A percentile compares a stretch with the other conserved stretches of the same genome.
These are phyloP conservation scores for Candida dubliniensis DNA, from an alignment of 1,139 yeast species.

Conservation along the genomic window DNA sequence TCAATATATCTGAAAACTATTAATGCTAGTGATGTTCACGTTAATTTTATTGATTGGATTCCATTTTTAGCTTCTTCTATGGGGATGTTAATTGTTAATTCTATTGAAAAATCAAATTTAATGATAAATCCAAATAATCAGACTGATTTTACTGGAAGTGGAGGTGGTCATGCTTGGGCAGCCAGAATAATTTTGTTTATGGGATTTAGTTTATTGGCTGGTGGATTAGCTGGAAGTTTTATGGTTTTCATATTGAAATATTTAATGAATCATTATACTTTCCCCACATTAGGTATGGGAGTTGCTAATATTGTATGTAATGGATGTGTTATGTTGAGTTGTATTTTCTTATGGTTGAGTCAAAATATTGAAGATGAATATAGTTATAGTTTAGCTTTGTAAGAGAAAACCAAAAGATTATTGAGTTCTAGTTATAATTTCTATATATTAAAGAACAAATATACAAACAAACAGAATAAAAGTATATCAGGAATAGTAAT, in stretches of 20 bases:
- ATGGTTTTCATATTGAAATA: conserved; percentile 86
- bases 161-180: conserved; percentile 78
- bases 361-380: conserved; percentile 96
- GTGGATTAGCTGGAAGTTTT: conserved; percentile 91
- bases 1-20: conserved; percentile 81
- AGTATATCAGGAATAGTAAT: neutral
- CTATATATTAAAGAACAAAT: no score
- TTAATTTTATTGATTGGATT: conserved; percentile 91
- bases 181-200: conserved; percentile 86
- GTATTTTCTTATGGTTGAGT: conserved; percentile 86
- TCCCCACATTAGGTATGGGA: conserved; percentile 96
- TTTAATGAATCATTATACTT: conserved; percentile 69
- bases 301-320: conserved; percentile 83
- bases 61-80: conserved; percentile 85
- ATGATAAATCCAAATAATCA: conserved; percentile 51
- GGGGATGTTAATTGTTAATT: conserved; percentile 90
- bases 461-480: neutral
- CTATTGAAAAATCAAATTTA: conserved; percentile 83
- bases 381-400: conserved; percentile 84
- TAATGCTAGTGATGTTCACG: conserved; percentile 84
- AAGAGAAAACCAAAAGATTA: conserved; percentile 13
- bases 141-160: conserved; percentile 46
- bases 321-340: conserved; percentile 78
- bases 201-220: conserved; percentile 90
- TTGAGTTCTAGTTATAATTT: neutral